Conservation (phyloP, 2,329 filamentous ascomycete species). For the Neopestalotiopsis sp. region DNA sequence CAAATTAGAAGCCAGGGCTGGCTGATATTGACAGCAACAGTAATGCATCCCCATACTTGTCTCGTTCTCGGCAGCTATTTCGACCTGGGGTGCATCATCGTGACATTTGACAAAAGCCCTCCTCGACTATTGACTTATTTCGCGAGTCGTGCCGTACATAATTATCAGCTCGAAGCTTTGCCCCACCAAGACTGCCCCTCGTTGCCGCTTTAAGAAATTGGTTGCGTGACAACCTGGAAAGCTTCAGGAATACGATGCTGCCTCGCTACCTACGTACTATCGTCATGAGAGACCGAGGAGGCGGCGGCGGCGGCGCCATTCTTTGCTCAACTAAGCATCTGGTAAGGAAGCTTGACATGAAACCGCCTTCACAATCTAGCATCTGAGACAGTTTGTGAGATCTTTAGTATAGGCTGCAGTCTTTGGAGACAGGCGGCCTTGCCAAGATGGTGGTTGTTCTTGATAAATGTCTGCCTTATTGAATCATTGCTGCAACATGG, state of each 20-base stretch:
- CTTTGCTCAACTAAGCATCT: background rate
- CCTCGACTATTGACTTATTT: background rate
- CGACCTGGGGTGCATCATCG: background rate
- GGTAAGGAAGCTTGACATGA: background rate
- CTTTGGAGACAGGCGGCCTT: background rate
- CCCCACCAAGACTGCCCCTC: slow-evolving; percentile 67
- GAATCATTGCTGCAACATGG: slow-evolving; percentile 3
- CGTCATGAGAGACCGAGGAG: background rate
- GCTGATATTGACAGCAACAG: background rate
- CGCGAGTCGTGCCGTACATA: slow-evolving; percentile 2
- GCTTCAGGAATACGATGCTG: background rate
- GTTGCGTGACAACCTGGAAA: background rate
- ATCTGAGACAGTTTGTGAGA: background rate
- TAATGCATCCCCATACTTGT: background rate
- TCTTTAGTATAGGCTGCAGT: background rate
- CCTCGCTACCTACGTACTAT: background rate
- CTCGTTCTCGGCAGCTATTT: background rate
- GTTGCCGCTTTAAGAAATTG: slow-evolving; percentile 62
- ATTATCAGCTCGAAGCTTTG: slow-evolving; percentile 37
- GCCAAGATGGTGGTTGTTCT: background rate
- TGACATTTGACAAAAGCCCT: background rate
- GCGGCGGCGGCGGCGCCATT: background rate
- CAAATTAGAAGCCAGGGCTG: background rate
- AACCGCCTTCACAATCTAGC: background rate
- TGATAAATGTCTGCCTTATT: slow-evolving; percentile 1